phyloP scores from a whole-genome alignment of 768 basidiomycete genomes.

The Trametes elegans region DNA sequence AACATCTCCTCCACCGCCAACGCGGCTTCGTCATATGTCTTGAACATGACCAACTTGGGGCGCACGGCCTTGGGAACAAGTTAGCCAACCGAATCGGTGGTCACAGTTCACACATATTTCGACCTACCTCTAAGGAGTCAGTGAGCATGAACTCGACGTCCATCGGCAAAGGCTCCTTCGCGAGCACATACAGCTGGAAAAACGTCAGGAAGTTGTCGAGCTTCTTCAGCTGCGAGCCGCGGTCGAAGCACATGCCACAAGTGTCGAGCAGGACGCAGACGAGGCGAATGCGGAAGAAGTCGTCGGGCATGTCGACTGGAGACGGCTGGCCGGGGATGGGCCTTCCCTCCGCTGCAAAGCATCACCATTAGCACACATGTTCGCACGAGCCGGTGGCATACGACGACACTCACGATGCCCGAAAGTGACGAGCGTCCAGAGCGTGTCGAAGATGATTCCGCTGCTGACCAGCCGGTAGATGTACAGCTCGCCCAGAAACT shows the following conservation, averaged over 20 bases:
- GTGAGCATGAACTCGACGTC: slow-evolving; percentile 97
- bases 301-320: slow-evolving; percentile 87
- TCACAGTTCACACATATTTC: not conserved
- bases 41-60: slow-evolving; percentile 69
- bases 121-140: slow-evolving; percentile 84
- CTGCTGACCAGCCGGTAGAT: slow-evolving; percentile 93
- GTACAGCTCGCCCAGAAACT: slow-evolving; percentile 96
- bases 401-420: slow-evolving; percentile 77
- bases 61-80: slow-evolving; percentile 76
- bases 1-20: slow-evolving; percentile 89
- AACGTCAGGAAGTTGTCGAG: slow-evolving; percentile 89
- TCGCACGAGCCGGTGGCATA: not conserved
- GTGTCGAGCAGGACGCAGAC: slow-evolving; percentile 93
- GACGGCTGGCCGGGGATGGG: slow-evolving; percentile 77
- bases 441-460: slow-evolving; percentile 84
- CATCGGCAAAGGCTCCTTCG: slow-evolving; percentile 90
- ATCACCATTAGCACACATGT: slow-evolving; percentile 12
- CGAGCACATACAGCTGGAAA: slow-evolving; percentile 93
- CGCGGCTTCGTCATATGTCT: slow-evolving; percentile 84
- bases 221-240: slow-evolving; percentile 88
- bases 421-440: slow-evolving; percentile 94
- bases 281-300: slow-evolving; percentile 92
- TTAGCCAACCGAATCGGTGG: not conserved
- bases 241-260: slow-evolving; percentile 97
- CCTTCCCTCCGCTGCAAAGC: slow-evolving; percentile 75